phyloP scores from a whole-genome alignment of 2,329 filamentous ascomycete species.

The Arthrobotrys sinensis region DNA sequence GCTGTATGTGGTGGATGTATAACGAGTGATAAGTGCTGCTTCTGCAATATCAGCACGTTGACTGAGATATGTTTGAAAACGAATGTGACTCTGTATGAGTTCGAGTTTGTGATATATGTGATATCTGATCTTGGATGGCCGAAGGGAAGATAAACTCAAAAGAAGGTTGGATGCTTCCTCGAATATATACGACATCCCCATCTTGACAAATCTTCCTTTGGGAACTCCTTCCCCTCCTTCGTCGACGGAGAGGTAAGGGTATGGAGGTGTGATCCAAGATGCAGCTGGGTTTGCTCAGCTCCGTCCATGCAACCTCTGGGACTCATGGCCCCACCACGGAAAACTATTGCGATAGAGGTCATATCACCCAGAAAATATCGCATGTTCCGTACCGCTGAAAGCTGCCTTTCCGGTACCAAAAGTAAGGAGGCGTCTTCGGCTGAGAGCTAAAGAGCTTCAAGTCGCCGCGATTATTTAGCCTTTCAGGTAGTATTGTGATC shows the following conservation, averaged over 20 bases:
- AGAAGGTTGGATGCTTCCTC: constrained; percentile 25
- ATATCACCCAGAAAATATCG: constrained; percentile 49
- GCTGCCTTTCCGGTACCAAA: constrained; percentile 24
- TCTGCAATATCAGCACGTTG: constrained; percentile 16
- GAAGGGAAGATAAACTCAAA: constrained; percentile 2
- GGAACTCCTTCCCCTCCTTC: constrained; percentile 37
- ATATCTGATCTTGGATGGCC: constrained; percentile 23
- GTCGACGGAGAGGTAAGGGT: constrained; percentile 28
- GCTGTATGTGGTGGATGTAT: constrained; percentile 18
- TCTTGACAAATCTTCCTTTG: constrained; percentile 50
- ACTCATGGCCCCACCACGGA: constrained; percentile 50
- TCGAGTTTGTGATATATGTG: constrained; percentile 20
- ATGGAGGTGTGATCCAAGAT: constrained; percentile 49
- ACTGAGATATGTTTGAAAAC: constrained; percentile 17
- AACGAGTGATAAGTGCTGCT: constrained; percentile 40
- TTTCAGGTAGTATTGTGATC: constrained; percentile 49
- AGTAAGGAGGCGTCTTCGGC: constrained; percentile 29
- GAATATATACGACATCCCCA: constrained; percentile 43
- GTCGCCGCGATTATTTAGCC: constrained; percentile 20
- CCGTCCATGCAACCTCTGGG: constrained; percentile 51
- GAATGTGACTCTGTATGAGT: constrained; percentile 24
- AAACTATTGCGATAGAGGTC: constrained; percentile 32
- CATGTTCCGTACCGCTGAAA: constrained; percentile 46
- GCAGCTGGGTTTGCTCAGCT: constrained; percentile 53
- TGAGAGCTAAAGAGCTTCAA: constrained; percentile 19